Evolutionary conservation across 225 moss, liverwort and hornwort species (phyloP), one percentile per base, ranked within the genome.

Genomic region (Marchantia polymorpha): DNA sequence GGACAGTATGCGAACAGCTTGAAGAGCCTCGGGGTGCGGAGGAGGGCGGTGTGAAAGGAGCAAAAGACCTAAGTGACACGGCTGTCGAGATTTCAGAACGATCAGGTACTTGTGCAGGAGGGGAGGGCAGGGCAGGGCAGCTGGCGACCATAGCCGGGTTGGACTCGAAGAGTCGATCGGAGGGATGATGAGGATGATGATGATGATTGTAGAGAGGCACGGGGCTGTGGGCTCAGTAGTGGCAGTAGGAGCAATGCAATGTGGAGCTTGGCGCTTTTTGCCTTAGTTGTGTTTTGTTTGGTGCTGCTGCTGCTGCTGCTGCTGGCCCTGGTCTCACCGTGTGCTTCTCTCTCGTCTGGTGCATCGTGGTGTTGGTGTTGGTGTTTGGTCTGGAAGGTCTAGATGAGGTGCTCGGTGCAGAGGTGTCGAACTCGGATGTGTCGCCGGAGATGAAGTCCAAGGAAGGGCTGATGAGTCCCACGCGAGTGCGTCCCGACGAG

Each of bases 391-490:
- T 46, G 58, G 30, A 75, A 75, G 58, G 75, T 56, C 47, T 77
- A 77, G 77, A 77, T 77, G 77, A 63, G 64, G 77, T 77, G 77
- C 49, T 23, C 0, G 10, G 63, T 51, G 16, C 49, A 27, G 77
- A 51, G 76, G 30, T 27, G 7, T 22, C 47, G 16, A 76, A 48
- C 76, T 64, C 69, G 51, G 52, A 79, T 79, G 68, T 52, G 69
- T 69, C 27, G 29, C 11, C 29, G 78, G 69, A 30, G 78, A 79
- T 79, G 78, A 79, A 70, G 68, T 30, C 52, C 27, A 79, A 15
- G 68, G 68, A 79, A 39, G 25, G 78, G 15, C 55, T 79, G 78
- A 69, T 68, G 78, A 69, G 78, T 69, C 53, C 76, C 59, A 69
- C 27, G 59, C 66, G 56, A 59, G 47, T 69, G 56, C 22, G 29